Evolutionary conservation across 306 rosid genomes (phyloP), one percentile per base, ranked within the genome.

Genomic region (Erythrophleum fordii): DNA sequence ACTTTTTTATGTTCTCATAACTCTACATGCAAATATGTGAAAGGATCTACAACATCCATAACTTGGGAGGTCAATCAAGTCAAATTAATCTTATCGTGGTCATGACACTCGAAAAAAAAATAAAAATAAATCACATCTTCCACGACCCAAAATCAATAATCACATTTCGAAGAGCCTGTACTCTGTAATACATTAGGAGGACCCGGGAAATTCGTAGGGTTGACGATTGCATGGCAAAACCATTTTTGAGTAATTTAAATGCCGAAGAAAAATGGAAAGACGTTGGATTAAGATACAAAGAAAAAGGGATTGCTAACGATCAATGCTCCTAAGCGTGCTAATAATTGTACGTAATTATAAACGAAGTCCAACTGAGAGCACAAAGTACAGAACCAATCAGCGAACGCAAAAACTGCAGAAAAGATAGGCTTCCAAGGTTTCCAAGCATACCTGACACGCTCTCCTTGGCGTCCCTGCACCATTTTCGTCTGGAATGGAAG

Each of bases 401-500:
- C 2, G 72, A 70, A 35, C 67, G n/a, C 8, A 28, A 3, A 13
- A 1, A 22, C 42, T n/a, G 26, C 25, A 13, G 11, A 20, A 0
- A 5, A 10, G n/a, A 20, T 34, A 8, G 16, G 34, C 34, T 23
- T 23, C 39, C n/a, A 12, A 11, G 17, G 56, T 26, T 56, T 69
- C 8, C 20, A 75, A 35, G 45, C 65, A 8, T 11, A 92, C 98
- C 97, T 91, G 53, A 94, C 88, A 31, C 98, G 91, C 80, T 94
- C 98, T 82, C 97, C 97, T 67, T 94, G 91, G 29, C 97, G 94
- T 22, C 89, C 98, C 88, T 95, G 90, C 88, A 92, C 95, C 97
- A 92, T 94, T 58, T 83, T 87, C 60, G 77, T 53, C 37, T 48
- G 0, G 28, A 22, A 22, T 13, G 83, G 66, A 71, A 25, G 78